Evolutionary conservation across 768 basidiomycete genomes (phyloP).

Genomic region (Podaxis rugospora): DNA sequence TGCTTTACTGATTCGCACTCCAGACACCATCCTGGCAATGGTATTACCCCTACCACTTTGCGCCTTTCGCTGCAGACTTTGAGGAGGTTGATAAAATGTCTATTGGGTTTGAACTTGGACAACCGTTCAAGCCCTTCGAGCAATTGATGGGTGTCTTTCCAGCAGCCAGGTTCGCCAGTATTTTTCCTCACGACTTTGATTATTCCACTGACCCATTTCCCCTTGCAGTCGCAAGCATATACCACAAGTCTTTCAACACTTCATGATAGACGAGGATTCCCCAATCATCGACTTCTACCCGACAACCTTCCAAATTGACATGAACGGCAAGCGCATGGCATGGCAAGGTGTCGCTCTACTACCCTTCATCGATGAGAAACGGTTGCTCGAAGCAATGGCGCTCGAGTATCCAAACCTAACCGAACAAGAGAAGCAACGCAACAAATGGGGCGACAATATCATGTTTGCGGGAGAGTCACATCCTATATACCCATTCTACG

Average conservation of each 20-base stretch:
- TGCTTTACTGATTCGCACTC: slow-evolving; percentile 10
- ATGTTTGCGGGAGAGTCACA: slow-evolving; percentile 84
- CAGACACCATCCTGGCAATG: slow-evolving; percentile 96
- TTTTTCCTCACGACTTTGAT: neutral
- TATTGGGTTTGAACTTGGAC: slow-evolving; percentile 72
- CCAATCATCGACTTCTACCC: slow-evolving; percentile 98
- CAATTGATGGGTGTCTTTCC: slow-evolving; percentile 99
- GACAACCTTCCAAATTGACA: slow-evolving; percentile 87
- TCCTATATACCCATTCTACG: slow-evolving; percentile 82
- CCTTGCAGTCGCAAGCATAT: slow-evolving; percentile 76
- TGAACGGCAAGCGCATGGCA: slow-evolving; percentile 99
- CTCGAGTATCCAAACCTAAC: slow-evolving; percentile 60
- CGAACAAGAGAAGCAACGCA: slow-evolving; percentile 80
- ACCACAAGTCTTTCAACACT: slow-evolving; percentile 74
- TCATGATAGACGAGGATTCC: slow-evolving; percentile 85
- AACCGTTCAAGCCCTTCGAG: slow-evolving; percentile 95
- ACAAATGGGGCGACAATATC: slow-evolving; percentile 79
- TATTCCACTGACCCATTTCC: neutral
- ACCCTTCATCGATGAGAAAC: slow-evolving; percentile 88
- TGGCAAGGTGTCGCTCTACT: slow-evolving; percentile 98
- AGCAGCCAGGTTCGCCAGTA: slow-evolving; percentile 64
- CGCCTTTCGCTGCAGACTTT: slow-evolving; percentile 96
- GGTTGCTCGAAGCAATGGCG: slow-evolving; percentile 82
- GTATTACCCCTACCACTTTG: slow-evolving; percentile 99
- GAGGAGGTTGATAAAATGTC: slow-evolving; percentile 72